Conservation (phyloP, 73 alveolate species). For the Paramecium bursaria region DNA sequence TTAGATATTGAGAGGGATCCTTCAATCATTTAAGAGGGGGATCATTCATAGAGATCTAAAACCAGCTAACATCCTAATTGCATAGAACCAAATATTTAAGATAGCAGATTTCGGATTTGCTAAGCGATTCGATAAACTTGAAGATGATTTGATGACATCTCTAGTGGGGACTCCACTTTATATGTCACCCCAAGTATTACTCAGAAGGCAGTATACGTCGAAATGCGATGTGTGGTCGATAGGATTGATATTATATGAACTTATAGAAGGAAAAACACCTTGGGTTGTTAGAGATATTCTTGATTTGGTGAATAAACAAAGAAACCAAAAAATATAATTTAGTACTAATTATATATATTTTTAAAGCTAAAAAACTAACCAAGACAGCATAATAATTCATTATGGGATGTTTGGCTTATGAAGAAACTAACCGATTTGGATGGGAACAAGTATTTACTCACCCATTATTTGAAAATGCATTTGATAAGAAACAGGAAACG, state of each 20-base stretch:
- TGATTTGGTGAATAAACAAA: conserved; percentile 65
- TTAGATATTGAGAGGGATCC: conserved; percentile 64
- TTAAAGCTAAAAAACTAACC: conserved; percentile 13
- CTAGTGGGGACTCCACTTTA: conserved; percentile 72
- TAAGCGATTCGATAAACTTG: conserved; percentile 61
- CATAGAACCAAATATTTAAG: conserved; percentile 63
- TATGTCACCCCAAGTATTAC: conserved; percentile 71
- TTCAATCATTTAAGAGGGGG: conserved; percentile 66
- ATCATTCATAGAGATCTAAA: conserved; percentile 75
- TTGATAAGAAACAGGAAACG: conserved; percentile 47
- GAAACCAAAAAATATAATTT: conserved; percentile 44
- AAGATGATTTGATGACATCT: conserved; percentile 68
- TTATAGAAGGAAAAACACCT: conserved; percentile 71
- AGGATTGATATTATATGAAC: conserved; percentile 69
- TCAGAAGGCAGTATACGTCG: conserved; percentile 60
- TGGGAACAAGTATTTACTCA: conserved; percentile 62
- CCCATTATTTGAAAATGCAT: conserved; percentile 52
- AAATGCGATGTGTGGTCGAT: conserved; percentile 73
- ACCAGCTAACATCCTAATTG: conserved; percentile 77
- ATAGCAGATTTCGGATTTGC: conserved; percentile 76
- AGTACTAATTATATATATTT: neutral
- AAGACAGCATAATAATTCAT: conserved; percentile 38
- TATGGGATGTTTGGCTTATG: conserved; percentile 44
- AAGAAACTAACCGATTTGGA: conserved; percentile 37
- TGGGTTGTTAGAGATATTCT: conserved; percentile 66